Evolutionary conservation across 225 moss, liverwort and hornwort genomes (phyloP).

Genomic region (Sphagnum tenellum): DNA sequence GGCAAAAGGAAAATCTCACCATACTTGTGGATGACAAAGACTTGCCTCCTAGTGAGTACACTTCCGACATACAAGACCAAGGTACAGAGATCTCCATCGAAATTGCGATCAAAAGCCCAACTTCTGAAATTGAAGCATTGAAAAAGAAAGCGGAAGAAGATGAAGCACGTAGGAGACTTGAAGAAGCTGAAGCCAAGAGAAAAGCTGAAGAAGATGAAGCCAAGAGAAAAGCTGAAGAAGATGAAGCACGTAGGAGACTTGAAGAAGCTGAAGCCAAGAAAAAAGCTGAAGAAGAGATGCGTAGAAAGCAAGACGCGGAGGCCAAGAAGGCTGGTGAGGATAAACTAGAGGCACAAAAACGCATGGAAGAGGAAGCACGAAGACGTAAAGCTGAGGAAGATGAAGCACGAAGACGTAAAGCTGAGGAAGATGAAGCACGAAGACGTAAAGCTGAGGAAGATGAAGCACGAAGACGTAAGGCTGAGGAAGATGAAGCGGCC

Average conservation of each 20-base stretch:
- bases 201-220: not conserved
- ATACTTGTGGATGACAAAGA: not conserved
- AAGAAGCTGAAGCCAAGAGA: not conserved
- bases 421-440: not conserved
- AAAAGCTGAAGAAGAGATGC: not conserved
- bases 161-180: not conserved
- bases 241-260: not conserved
- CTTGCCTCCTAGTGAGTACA: not conserved
- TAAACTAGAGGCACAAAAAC: not conserved
- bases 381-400: not conserved
- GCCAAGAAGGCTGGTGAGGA: not conserved
- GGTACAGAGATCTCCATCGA: slow-evolving; percentile 4
- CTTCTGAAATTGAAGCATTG: too few species aligned
- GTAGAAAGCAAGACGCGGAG: not conserved
- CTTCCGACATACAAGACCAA: slow-evolving; percentile 4
- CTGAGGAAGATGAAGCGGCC: not conserved
- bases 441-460: not conserved
- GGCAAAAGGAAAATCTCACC: not conserved
- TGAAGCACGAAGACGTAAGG: not conserved
- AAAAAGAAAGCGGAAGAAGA: not conserved
- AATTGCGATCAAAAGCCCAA: slow-evolving; percentile 2
- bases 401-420: not conserved
- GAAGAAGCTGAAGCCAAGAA: not conserved
- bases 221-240: not conserved
- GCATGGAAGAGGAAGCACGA: not conserved